These are phyloP conservation scores for Aspergillus quadricinctus DNA, from an alignment of 2,329 filamentous ascomycete genomes.

Conservation along the genomic window DNA sequence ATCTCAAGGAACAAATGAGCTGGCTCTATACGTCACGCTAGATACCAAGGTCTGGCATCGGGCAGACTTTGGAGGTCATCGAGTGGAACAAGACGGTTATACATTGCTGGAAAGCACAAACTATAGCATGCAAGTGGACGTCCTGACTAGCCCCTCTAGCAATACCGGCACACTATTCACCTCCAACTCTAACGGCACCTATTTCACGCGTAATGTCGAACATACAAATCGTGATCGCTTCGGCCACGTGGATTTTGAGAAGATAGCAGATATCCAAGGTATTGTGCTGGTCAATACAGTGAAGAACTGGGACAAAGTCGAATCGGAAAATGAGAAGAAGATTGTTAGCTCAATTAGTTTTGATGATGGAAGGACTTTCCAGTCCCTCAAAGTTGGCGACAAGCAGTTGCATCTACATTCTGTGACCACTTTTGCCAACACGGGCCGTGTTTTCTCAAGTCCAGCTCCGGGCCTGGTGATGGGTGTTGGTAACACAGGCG, in stretches of 20 bases:
- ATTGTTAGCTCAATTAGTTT: constrained; percentile 82
- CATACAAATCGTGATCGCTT: constrained; percentile 77
- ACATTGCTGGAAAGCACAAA: constrained; percentile 94
- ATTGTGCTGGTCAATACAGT: constrained; percentile 88
- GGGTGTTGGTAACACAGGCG: constrained; percentile 87
- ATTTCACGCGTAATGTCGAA: constrained; percentile 86
- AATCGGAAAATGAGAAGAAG: constrained; percentile 57
- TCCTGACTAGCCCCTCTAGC: constrained; percentile 63
- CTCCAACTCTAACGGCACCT: constrained; percentile 96
- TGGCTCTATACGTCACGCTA: constrained; percentile 84
- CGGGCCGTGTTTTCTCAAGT: constrained; percentile 86
- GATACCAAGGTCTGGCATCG: constrained; percentile 85
- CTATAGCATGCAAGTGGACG: constrained; percentile 96
- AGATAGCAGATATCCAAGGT: constrained; percentile 84
- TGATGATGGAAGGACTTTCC: constrained; percentile 87
- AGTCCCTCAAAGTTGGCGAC: constrained; percentile 63
- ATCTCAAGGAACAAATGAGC: constrained; percentile 76
- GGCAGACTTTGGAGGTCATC: constrained; percentile 83
- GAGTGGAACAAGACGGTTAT: constrained; percentile 79
- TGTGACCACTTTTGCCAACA: constrained; percentile 76
- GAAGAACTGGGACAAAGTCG: constrained; percentile 75
- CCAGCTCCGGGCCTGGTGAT: constrained; percentile 89
- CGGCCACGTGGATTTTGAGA: constrained; percentile 91
- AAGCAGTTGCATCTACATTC: constrained; percentile 82
- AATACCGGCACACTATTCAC: constrained; percentile 87